Conservation (phyloP, 257 asterid genomes). For the Solanum stenotomum region DNA sequence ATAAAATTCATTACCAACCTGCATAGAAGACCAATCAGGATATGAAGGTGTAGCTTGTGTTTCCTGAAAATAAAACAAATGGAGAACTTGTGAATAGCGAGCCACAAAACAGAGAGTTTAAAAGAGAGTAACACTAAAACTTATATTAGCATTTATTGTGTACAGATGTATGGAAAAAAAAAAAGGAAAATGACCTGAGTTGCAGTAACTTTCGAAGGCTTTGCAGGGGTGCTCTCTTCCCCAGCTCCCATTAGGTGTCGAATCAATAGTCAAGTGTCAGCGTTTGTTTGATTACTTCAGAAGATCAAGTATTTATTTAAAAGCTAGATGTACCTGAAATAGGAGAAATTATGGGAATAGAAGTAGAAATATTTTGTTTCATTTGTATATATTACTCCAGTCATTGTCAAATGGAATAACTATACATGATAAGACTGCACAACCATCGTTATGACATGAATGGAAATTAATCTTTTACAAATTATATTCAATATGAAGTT, state of each 20-base stretch:
- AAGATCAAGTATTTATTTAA: not conserved
- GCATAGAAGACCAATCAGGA: constrained; percentile 94
- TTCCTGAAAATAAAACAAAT: not conserved
- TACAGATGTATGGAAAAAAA: not conserved
- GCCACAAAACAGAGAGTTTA: not conserved
- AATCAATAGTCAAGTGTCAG: not conserved
- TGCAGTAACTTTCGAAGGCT: not conserved
- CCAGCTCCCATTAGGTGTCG: not conserved
- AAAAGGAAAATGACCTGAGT: not conserved
- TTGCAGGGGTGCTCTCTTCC: constrained; percentile 2
- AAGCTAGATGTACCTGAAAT: not conserved
- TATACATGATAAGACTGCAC: not conserved
- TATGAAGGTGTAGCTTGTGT: constrained; percentile 19
- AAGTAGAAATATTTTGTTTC: not conserved
- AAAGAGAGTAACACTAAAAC: not conserved
- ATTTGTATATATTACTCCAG: not conserved
- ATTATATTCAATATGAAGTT: not conserved
- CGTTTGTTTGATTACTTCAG: constrained; percentile 1
- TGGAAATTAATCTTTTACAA: not conserved
- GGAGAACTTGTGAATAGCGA: not conserved
- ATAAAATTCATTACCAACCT: constrained; percentile 26
- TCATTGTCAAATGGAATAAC: not conserved
- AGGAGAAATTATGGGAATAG: not conserved
- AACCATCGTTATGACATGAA: not conserved
- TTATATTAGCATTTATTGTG: not conserved